Evolutionary conservation across 208 protist genomes (phyloP).

Genomic region (Crithidia thermophila): DNA sequence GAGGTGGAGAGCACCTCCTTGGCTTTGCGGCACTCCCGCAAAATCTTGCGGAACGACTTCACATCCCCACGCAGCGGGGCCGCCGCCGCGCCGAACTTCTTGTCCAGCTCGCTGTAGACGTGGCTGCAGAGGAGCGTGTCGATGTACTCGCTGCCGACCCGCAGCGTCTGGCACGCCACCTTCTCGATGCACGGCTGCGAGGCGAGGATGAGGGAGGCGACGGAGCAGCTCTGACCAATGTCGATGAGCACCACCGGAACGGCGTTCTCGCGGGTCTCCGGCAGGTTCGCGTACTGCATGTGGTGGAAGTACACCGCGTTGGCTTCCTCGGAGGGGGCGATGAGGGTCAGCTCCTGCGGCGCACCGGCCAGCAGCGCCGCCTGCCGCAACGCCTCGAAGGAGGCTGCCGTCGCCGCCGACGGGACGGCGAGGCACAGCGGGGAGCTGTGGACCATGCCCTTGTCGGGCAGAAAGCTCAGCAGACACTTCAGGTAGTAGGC

Average conservation of each 20-base stretch:
- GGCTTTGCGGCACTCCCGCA: slow-evolving; percentile 65
- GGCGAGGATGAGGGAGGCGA: slow-evolving; percentile 36
- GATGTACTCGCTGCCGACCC: slow-evolving; percentile 57
- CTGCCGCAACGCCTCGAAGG: slow-evolving; percentile 51
- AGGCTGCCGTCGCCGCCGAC: slow-evolving; percentile 16
- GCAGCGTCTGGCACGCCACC: slow-evolving; percentile 37
- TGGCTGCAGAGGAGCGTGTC: slow-evolving; percentile 53
- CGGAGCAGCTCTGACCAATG: slow-evolving; percentile 58
- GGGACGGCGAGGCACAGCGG: slow-evolving; percentile 41
- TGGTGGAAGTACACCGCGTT: slow-evolving; percentile 70
- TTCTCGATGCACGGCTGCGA: slow-evolving; percentile 39
- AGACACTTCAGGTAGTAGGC: slow-evolving; percentile 70
- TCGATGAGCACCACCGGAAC: slow-evolving; percentile 58
- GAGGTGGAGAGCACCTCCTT: slow-evolving; percentile 80
- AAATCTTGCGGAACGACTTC: slow-evolving; percentile 57
- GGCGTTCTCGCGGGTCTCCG: slow-evolving; percentile 22
- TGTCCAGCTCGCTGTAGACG: slow-evolving; percentile 57
- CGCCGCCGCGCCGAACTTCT: slow-evolving; percentile 24
- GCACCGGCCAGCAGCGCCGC: slow-evolving; percentile 59
- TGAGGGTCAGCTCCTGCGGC: slow-evolving; percentile 36
- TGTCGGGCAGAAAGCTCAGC: slow-evolving; percentile 41
- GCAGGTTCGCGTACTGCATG: slow-evolving; percentile 51
- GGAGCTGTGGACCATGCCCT: slow-evolving; percentile 9
- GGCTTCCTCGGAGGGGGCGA: slow-evolving; percentile 57
- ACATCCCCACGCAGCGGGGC: slow-evolving; percentile 42